Evolutionary conservation across 257 asterid genomes (phyloP).

Genomic region (Marsdenia floribunda): DNA sequence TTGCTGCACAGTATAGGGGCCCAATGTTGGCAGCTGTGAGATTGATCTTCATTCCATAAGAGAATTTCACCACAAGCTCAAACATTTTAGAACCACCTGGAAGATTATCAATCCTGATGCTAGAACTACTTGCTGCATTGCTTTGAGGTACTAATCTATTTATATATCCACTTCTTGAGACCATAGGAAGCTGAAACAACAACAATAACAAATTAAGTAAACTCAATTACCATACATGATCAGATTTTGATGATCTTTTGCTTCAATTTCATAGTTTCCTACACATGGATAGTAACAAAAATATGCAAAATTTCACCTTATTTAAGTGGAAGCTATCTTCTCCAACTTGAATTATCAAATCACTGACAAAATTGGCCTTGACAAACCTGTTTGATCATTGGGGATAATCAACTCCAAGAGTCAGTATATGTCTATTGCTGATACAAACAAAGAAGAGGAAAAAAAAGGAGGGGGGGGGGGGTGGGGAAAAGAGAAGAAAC

Average conservation of each 20-base stretch:
- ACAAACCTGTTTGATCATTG: conserved; percentile 21
- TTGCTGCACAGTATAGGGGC: conserved; percentile 31
- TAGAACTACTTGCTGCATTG: conserved; percentile 8
- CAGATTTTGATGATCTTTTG: background rate
- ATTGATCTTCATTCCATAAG: conserved; percentile 26
- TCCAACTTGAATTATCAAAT: conserved; percentile 25
- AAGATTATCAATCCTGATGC: conserved; percentile 23
- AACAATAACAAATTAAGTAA: background rate
- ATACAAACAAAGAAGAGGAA: background rate
- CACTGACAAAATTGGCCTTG: conserved; percentile 17
- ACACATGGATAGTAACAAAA: background rate
- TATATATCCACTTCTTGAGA: conserved; percentile 30
- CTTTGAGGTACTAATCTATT: conserved; percentile 19
- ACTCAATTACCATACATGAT: background rate
- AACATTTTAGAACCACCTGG: conserved; percentile 28
- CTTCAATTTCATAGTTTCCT: too few relatives aligned
- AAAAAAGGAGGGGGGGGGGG: too few relatives aligned
- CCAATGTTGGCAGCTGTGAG: conserved; percentile 26
- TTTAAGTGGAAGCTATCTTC: conserved; percentile 28
- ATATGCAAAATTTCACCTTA: conserved; percentile 14
- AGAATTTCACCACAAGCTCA: conserved; percentile 31
- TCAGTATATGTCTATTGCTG: background rate
- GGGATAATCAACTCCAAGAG: conserved; percentile 5
- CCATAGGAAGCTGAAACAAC: conserved; percentile 23
- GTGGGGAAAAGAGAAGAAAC: background rate